These are phyloP conservation scores for Fraxinus platypoda DNA, from an alignment of 305 asterid species.

Conservation along the genomic window DNA sequence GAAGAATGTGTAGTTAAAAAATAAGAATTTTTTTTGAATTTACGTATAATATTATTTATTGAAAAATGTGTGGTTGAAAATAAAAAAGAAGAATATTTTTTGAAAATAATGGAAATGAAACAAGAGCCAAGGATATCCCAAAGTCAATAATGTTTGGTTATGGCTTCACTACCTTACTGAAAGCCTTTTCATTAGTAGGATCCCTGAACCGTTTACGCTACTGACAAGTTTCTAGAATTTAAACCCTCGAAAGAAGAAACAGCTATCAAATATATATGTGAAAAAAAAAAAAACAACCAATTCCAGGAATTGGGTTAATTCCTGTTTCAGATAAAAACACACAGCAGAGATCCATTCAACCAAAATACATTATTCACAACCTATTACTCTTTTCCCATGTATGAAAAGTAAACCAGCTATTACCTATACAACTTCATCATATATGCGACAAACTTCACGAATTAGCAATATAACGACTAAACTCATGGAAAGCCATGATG, in stretches of 20 bases:
- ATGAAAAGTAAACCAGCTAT: neutral
- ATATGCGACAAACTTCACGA: constrained; percentile 1
- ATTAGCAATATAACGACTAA: neutral
- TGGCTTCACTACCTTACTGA: neutral
- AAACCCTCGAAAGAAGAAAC: neutral
- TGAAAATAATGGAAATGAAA: too few relatives aligned
- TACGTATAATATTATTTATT: too few relatives aligned
- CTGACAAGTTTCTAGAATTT: neutral
- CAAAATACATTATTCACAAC: neutral
- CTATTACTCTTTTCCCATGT: neutral
- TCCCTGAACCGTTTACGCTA: neutral
- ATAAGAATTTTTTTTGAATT: too few relatives aligned
- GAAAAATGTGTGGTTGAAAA: neutral
- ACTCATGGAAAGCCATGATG: neutral
- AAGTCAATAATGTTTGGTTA: neutral
- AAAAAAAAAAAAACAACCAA: neutral
- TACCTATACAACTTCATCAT: neutral
- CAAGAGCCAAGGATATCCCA: neutral
- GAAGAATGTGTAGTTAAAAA: too few relatives aligned
- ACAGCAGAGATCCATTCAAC: neutral
- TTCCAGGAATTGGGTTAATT: neutral
- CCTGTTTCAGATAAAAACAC: neutral
- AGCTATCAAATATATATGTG: neutral
- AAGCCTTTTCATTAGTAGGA: neutral
- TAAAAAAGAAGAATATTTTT: too few relatives aligned